Evolutionary conservation across 177 flowering plant species (phyloP), one percentile per base, ranked within the genome.

Genomic region (Vitis hybrid): DNA sequence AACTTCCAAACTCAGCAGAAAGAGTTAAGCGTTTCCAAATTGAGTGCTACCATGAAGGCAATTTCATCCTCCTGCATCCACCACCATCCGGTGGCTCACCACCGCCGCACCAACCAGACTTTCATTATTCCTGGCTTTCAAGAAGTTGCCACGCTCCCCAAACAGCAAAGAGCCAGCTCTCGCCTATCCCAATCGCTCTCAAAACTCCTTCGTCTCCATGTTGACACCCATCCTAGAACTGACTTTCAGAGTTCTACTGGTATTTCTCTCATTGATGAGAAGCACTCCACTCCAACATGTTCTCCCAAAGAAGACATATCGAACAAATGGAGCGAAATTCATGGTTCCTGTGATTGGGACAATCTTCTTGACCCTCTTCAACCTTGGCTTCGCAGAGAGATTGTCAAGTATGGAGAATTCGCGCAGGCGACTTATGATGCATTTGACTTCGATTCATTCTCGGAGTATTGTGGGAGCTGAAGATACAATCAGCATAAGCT

Each of bases 371-470:
- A 81, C 35, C 86, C 86, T 0, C 69, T 83, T 6, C 72, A 76
- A 49, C 77, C 84, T 2, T 54, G 52, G 9, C 73, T 83, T 11
- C 67, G 77, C 1, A 20, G 65, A 11, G 84, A 83, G 48, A 68
- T 80, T 3, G 64, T 76, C 60, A 70, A 80, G 17, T 83, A 83
- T 17, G 82, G 86, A 1, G 79, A 80, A 11, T 75, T 83, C 49
- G 82, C 72, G 0, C 73, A 78, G 50, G 84, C 86, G 7, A 74
- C 77, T 2, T 80, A 83, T 59, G 77, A 78, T 27, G 78, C 79
- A 1, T 76, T 76, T 24, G 80, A 80, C 30, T 61, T 71, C n/a
- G 81, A 83, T 20, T 64, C 77, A 1, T 56, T 58, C 59, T 82
- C 85, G 2, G 74, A 73, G 59, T 68, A 53, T 51, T 78, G 76